Percentiles rank a stretch among this genome's conserved stretches.
Conservation (phyloP, 768 basidiomycete species). For the Podaxis sp. region DNA sequence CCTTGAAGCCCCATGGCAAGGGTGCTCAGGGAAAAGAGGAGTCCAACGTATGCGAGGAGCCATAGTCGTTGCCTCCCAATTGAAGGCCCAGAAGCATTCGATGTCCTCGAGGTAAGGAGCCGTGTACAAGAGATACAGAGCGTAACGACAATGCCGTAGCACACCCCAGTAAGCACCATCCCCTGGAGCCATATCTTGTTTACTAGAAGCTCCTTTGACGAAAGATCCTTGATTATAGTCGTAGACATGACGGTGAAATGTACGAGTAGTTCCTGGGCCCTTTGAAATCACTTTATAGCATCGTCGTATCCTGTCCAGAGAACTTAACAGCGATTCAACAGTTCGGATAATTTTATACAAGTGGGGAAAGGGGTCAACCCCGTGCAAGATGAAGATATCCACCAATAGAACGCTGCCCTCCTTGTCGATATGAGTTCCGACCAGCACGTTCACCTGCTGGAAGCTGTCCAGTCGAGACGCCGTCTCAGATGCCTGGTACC, state of each 20-base stretch:
- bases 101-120: background rate
- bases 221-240: background rate
- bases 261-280: too few relatives aligned
- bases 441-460: too few relatives aligned
- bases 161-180: background rate
- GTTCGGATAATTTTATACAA: too few relatives aligned
- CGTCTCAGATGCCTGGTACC: too few relatives aligned
- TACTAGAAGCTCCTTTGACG: background rate
- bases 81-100: background rate
- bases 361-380: too few relatives aligned
- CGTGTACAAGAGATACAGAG: background rate
- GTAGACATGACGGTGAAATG: background rate
- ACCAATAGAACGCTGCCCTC: too few relatives aligned
- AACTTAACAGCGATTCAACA: too few relatives aligned
- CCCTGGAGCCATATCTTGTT: conserved; percentile 1
- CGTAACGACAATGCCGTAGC: background rate
- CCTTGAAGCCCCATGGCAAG: background rate
- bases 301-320: too few relatives aligned
- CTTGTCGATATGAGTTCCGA: too few relatives aligned
- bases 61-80: background rate
- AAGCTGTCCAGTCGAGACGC: too few relatives aligned
- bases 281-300: too few relatives aligned
- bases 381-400: too few relatives aligned
- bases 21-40: background rate
- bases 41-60: background rate